Evolutionary conservation across 805 yeast species (phyloP), one percentile per base, ranked within the genome.

Genomic region (Schizosaccharomyces octosporus): DNA sequence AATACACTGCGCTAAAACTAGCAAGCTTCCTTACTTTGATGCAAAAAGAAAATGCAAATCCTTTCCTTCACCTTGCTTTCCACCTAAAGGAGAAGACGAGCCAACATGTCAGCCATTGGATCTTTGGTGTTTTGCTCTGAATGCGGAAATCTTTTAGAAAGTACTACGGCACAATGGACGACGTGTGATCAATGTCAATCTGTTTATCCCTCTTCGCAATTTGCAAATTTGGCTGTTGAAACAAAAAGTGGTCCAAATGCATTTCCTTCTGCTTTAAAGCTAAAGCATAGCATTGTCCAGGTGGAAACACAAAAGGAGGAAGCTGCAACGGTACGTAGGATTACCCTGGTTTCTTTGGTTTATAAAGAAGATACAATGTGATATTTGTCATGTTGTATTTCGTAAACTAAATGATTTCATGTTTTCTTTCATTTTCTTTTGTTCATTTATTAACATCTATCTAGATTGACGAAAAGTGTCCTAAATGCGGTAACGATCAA

Each of bases 401-500:
- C 19, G 29, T 61, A 17, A 27, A 19, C 21, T 5, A 11, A 13
- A 15, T 9, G 51, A 45, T 5, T 45, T n/a, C 11, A 45, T 45
- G 27, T 15, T n/a, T 5, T 5, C 27, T 19, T 19, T 31, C 2
- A 3, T 31, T 17, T 3, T 19, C n/a, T 21, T 19, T 6, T 36
- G 4, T 45, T 45, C 27, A 2, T 5, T 15, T 45, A 45, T 24
- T 45, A 45, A 45, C 24, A 15, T 19, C 6, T 9, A 19, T 59
- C n/a, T 59, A 69, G 71, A 93, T 93, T 71, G 85, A 89, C 71
- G 99, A 93, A 72, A 89, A 85, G 70, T 93, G 99, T 77, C 97
- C 97, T n/a, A 82, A 89, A 72, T 93, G 98, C 80, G 96, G 95
- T 60, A 80, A 89, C 73, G 97, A 93, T 69, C 97, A 93, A 73